Percentiles rank a stretch among this genome's conserved stretches.
Conservation (phyloP, 2,329 filamentous ascomycete genomes). For the Basipetospora chlamydospora region DNA sequence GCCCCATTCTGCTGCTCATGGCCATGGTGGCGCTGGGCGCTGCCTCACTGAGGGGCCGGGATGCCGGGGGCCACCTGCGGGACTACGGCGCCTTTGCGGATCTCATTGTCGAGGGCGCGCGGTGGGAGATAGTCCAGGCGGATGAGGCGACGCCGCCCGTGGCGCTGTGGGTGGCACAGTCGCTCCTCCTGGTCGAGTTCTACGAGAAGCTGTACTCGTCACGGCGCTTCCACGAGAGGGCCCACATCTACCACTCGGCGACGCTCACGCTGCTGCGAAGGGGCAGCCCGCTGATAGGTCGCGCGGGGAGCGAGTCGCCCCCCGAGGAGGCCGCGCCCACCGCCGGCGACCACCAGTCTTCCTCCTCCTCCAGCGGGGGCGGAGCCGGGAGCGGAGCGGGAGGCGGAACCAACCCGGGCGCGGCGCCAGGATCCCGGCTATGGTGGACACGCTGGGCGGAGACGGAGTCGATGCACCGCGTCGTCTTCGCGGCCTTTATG, state of each 20-base stretch:
- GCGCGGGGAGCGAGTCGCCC: constrained; percentile 65
- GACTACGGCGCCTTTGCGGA: constrained; percentile 35
- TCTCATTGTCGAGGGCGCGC: constrained; percentile 54
- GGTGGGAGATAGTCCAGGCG: constrained; percentile 74
- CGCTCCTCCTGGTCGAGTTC: constrained; percentile 67
- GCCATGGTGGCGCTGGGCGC: constrained; percentile 77
- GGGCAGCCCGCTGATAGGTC: constrained; percentile 72
- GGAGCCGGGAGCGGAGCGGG: background rate
- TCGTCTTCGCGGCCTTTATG: constrained; percentile 80
- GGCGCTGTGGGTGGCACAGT: constrained; percentile 78
- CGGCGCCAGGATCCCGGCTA: constrained; percentile 15
- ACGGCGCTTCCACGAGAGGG: constrained; percentile 66
- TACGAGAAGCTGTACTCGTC: constrained; percentile 91
- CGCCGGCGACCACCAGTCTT: constrained; percentile 28
- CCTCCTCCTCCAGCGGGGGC: no score
- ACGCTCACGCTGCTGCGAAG: constrained; percentile 73
- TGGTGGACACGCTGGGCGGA: constrained; percentile 86
- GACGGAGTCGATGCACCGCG: constrained; percentile 72
- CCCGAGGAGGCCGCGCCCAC: constrained; percentile 29
- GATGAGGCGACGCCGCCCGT: constrained; percentile 72
- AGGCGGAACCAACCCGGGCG: no score
- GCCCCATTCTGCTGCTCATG: constrained; percentile 60
- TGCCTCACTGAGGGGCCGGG: constrained; percentile 55
- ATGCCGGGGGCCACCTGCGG: constrained; percentile 33
- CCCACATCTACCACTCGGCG: constrained; percentile 79